Evolutionary conservation across 768 basidiomycete genomes (phyloP).

Genomic region (Dendrothele bispora): DNA sequence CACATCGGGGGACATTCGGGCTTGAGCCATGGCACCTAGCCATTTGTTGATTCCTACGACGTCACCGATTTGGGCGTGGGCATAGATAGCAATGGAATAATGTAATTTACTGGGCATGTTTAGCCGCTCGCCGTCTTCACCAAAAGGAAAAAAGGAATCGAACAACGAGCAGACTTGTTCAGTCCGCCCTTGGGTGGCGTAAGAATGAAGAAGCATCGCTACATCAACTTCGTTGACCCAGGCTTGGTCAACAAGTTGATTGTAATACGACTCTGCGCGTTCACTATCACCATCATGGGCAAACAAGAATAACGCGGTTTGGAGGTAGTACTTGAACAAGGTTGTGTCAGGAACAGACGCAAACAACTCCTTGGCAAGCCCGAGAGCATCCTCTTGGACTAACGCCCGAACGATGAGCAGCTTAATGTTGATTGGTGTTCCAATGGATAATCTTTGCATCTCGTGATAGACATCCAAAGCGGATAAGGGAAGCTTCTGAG

Average conservation of each 20-base stretch:
- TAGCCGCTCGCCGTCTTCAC: constrained; percentile 23
- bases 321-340: constrained; percentile 25
- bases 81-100: constrained; percentile 57
- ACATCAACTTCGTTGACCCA: constrained; percentile 28
- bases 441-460: constrained; percentile 36
- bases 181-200: constrained; percentile 46
- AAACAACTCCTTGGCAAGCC: constrained; percentile 46
- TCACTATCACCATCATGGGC: constrained; percentile 51
- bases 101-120: constrained; percentile 47
- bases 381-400: constrained; percentile 35
- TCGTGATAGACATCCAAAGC: constrained; percentile 40
- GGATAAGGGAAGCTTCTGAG: constrained; percentile 28
- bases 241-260: constrained; percentile 28
- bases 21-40: constrained; percentile 50
- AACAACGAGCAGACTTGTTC: constrained; percentile 50
- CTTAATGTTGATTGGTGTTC: constrained; percentile 25
- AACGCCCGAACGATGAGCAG: constrained; percentile 42
- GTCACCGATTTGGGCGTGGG: constrained; percentile 48
- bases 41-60: constrained; percentile 50
- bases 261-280: constrained; percentile 44
- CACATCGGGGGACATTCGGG: constrained; percentile 52
- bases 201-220: constrained; percentile 53
- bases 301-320: constrained; percentile 51
- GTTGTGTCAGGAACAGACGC: constrained; percentile 23
- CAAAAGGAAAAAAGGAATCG: constrained; percentile 49